A percentile compares a stretch with the other conserved stretches of the same genome.
These are phyloP conservation scores for Rasamsonia emersonii DNA, from an alignment of 2,329 filamentous ascomycete genomes.

Conservation along the genomic window DNA sequence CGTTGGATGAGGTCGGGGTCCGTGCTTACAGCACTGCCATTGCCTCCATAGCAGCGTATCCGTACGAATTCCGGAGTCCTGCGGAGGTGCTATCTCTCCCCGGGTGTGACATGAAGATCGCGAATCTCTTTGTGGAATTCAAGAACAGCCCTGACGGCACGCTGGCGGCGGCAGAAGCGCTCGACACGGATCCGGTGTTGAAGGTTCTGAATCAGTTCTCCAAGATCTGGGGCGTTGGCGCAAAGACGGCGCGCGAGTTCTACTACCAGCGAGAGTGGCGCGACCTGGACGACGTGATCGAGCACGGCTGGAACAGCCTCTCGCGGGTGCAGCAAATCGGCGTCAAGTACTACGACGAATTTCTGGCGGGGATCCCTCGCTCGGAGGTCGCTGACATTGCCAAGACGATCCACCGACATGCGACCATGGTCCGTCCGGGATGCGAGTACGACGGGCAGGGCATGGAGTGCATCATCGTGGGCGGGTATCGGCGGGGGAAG, in stretches of 20 bases:
- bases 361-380: constrained; percentile 62
- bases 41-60: constrained; percentile 74
- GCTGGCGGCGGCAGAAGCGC: constrained; percentile 55
- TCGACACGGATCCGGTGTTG: constrained; percentile 57
- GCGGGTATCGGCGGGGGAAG: constrained; percentile 76
- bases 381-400: constrained; percentile 65
- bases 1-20: constrained; percentile 67
- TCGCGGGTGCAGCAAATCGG: constrained; percentile 85
- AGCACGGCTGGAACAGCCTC: constrained; percentile 67
- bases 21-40: constrained; percentile 84
- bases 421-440: constrained; percentile 51
- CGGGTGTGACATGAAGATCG: constrained; percentile 73
- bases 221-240: constrained; percentile 86
- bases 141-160: constrained; percentile 46
- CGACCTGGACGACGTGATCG: constrained; percentile 76
- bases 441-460: constrained; percentile 28
- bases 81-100: constrained; percentile 51
- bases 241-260: constrained; percentile 70
- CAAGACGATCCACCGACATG: constrained; percentile 55
- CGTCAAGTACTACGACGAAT: constrained; percentile 86
- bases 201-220: constrained; percentile 62
- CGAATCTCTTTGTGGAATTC: constrained; percentile 69
- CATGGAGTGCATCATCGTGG: constrained; percentile 59
- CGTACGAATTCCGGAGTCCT: constrained; percentile 43
- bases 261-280: constrained; percentile 68